Percentiles rank a stretch among this genome's conserved stretches.
Conservation (phyloP, 805 yeast genomes). For the Kluyveromyces lactis region DNA sequence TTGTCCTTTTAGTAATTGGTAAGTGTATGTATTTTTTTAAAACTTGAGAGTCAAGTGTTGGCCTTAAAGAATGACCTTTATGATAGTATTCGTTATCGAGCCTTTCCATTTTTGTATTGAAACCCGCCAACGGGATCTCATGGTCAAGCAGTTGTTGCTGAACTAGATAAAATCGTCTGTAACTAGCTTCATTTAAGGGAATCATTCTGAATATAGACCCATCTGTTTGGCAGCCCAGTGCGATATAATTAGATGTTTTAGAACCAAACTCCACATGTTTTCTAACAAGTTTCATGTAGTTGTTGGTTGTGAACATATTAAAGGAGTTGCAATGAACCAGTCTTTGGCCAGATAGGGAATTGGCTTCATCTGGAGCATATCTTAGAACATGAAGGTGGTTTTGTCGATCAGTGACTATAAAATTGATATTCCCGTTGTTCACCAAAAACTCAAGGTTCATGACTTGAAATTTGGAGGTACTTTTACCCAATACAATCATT, state of each 20-base stretch:
- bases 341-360: constrained; percentile 70
- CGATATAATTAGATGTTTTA: constrained; percentile 34
- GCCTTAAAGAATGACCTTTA: constrained; percentile 40
- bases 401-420: constrained; percentile 62
- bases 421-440: constrained; percentile 57
- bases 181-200: constrained; percentile 68
- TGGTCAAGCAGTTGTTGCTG: constrained; percentile 85
- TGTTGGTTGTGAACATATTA: constrained; percentile 54
- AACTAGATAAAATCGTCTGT: constrained; percentile 71
- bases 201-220: constrained; percentile 70
- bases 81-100: constrained; percentile 31
- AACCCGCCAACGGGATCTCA: constrained; percentile 62
- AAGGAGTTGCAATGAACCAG: constrained; percentile 65
- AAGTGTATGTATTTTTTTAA: constrained; percentile 45
- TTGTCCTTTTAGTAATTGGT: constrained; percentile 48
- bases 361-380: constrained; percentile 88
- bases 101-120: constrained; percentile 70
- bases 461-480: constrained; percentile 53
- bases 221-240: constrained; percentile 66
- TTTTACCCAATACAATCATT: constrained; percentile 71
- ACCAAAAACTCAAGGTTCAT: constrained; percentile 55
- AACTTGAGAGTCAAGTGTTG: constrained; percentile 56
- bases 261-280: constrained; percentile 28
- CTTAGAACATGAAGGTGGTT: constrained; percentile 63
- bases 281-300: constrained; percentile 41